Evolutionary conservation across 2,329 filamentous ascomycete genomes (phyloP).

Genomic region (Ophiocordyceps sinensis): DNA sequence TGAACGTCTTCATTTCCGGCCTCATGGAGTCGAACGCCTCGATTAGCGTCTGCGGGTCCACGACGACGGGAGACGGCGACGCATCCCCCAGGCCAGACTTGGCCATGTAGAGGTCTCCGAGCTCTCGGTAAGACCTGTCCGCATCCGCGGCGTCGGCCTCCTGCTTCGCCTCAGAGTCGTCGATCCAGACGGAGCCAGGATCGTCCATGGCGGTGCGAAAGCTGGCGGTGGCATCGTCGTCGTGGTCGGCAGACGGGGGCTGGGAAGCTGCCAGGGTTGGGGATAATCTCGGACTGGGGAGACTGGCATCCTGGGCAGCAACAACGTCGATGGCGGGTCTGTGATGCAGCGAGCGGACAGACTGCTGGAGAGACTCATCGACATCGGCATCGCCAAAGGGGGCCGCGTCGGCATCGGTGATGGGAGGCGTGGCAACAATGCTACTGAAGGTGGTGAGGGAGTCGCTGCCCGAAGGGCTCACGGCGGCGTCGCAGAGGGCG

Average conservation of each 20-base stretch:
- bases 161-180: constrained; percentile 26
- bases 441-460: constrained; percentile 46
- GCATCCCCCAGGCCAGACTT: constrained; percentile 1
- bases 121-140: background rate
- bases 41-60: constrained; percentile 76
- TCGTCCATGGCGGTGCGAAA: constrained; percentile 17
- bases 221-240: constrained; percentile 21
- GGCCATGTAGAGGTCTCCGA: constrained; percentile 9
- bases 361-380: constrained; percentile 29
- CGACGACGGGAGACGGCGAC: constrained; percentile 25
- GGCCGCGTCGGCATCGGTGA: constrained; percentile 58
- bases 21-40: constrained; percentile 87
- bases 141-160: constrained; percentile 9
- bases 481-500: constrained; percentile 26
- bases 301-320: constrained; percentile 71
- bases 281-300: constrained; percentile 89
- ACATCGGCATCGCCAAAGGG: constrained; percentile 39
- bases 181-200: constrained; percentile 19
- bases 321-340: constrained; percentile 50
- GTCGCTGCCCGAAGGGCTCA: constrained; percentile 39
- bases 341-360: constrained; percentile 30
- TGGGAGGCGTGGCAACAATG: constrained; percentile 59
- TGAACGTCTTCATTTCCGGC: constrained; percentile 79
- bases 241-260: constrained; percentile 30
- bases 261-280: constrained; percentile 69